Conservation (phyloP, 768 basidiomycete species). For the Daedaleopsis nitida region DNA sequence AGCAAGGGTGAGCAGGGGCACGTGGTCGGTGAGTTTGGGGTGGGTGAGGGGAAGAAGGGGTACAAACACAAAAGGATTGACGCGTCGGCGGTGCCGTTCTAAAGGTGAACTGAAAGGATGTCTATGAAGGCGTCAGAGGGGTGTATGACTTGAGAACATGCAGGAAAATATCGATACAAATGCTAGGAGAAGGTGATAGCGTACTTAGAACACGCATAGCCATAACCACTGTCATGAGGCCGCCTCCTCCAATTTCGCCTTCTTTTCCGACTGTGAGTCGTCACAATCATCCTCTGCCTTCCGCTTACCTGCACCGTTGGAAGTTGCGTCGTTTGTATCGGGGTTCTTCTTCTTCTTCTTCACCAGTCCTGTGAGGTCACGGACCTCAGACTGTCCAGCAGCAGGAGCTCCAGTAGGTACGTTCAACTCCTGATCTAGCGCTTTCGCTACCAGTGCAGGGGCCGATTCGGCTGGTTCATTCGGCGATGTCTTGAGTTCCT, state of each 20-base stretch:
- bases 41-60: constrained; percentile 64
- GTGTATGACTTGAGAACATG: constrained; percentile 10
- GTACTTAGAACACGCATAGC: background rate
- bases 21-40: constrained; percentile 84
- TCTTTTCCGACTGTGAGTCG: constrained; percentile 52
- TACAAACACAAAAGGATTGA: constrained; percentile 67
- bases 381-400: constrained; percentile 49
- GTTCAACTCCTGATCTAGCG: constrained; percentile 72
- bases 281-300: constrained; percentile 66
- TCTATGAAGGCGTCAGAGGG: background rate
- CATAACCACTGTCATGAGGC: constrained; percentile 23
- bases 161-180: constrained; percentile 17
- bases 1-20: constrained; percentile 78
- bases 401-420: constrained; percentile 37
- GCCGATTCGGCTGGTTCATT: constrained; percentile 60
- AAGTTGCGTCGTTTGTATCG: constrained; percentile 34
- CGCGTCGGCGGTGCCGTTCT: constrained; percentile 51
- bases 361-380: constrained; percentile 84
- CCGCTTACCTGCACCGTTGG: constrained; percentile 49
- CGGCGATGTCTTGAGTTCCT: constrained; percentile 85
- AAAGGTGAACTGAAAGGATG: constrained; percentile 5
- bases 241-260: constrained; percentile 55
- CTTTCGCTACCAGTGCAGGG: constrained; percentile 70
- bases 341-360: constrained; percentile 76
- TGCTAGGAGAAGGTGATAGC: background rate